Base-by-base conservation (phyloP, 2,329 filamentous ascomycete species). In the Claviceps africana region DNA sequence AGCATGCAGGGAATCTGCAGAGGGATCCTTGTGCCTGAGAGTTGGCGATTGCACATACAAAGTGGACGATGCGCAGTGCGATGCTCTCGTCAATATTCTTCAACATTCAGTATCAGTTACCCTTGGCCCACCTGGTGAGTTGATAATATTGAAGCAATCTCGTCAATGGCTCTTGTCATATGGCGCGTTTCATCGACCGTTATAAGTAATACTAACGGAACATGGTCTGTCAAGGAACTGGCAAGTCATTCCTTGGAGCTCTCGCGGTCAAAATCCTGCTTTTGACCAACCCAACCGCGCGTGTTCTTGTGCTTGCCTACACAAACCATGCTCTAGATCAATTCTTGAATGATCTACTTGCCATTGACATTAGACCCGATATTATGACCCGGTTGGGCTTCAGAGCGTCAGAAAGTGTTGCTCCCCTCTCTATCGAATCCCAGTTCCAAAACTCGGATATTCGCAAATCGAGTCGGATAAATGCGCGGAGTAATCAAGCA, bases 181-280 rank as follows among this genome's bases (percentile, higher is more conserved):
- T n/a, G n/a, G n/a, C n/a, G n/a, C 21, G 17, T 11, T n/a, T n/a
- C 43, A 13, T 44, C 17, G 42, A 3, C 2, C 42, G 15, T 19
- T 10, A n/a, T n/a, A n/a, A n/a, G 8, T n/a, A 4, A 28, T 28
- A n/a, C 22, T 45, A 45, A 45, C 15, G 25, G 0, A 45, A 30
- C 22, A 10, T n/a, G 13, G 2, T 30, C 21, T 11, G 22, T 7
- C 7, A 45, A 30, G 43, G 43, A 0, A 89, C 84, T 0, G 86
- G 86, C 1, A 90, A 90, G 57, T 87, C 83, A 0, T 86, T 86
- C 55, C 75, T 87, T 2, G 86, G 86, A 0, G 79, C 83, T 0
- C 66, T 85, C 2, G 68, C 83, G 1, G 75, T 78, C 0, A 81
- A 81, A 50, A 63, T 71, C 0, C 60, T 89, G 0, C 65, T 80